Evolutionary conservation across 495 filamentous ascomycete genomes (phyloP), one percentile per base, ranked within the genome.

Genomic region (Talaromyces nanjingensis): DNA sequence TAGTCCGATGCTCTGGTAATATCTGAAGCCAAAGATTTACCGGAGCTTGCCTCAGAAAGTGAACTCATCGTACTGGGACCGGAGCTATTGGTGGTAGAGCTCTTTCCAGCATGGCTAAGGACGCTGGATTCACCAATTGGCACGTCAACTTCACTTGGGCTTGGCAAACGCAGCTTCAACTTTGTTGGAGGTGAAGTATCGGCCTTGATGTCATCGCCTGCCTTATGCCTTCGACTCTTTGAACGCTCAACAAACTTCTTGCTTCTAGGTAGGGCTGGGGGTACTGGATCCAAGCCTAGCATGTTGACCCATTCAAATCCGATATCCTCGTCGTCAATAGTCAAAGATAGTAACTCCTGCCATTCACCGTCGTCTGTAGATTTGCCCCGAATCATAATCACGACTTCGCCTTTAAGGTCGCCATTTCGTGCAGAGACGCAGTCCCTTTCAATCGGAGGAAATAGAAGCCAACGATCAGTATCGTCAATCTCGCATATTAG

Each of bases 301-400:
- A 97, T 88, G 37, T 89, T 79, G 31, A 97, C 76, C 96, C 96
- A 99, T 71, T 98, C 93, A 39, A 81, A 75, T n/a, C 85, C 86
- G 61, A 92, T 83, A 54, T 89, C 87, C 56, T 91, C 86, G 69
- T 90, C 87, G 56, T 87, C 85, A 2, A 88, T 83, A 8, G 73
- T 79, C 8, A 98, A 79, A 16, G 85, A 85, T 62, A 98, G 75
- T 2, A 96, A 73, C 73, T 99, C 93, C 57, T 87, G 87, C 92
- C 93, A 97, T 39, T 81, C 75, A 65, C 82, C 79, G 6, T 77
- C 70, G 20, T 72, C 64, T 18, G 73, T 64, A 1, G 77, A 72
- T 7, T 76, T 67, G 63, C 73, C 74, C 66, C 91, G 86, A 31
- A 97, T 81, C 92, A 97, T 96, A 34, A 94, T 78, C 3, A 97